A percentile compares a stretch with the other conserved stretches of the same genome.
Conservation (phyloP, 257 asterid species). For the Henckelia pumila region DNA sequence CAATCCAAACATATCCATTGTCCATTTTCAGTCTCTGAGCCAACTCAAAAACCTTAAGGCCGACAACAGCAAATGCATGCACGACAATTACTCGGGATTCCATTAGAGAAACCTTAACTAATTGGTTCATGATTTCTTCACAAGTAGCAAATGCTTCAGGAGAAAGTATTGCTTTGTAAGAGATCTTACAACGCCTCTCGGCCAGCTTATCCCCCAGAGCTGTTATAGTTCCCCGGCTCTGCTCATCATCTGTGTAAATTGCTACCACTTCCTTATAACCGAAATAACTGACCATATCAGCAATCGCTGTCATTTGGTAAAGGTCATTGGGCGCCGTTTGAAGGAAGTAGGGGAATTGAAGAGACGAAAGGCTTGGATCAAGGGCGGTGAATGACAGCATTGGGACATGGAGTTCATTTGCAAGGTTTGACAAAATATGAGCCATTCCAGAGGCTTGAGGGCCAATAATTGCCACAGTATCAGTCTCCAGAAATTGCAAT, state of each 20-base stretch:
- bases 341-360: slow-evolving; percentile 32
- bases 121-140: slow-evolving; percentile 20
- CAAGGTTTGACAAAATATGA: slow-evolving; percentile 29
- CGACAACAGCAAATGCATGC: slow-evolving; percentile 8
- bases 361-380: slow-evolving; percentile 30
- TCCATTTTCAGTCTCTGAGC: slow-evolving; percentile 24
- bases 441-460: slow-evolving; percentile 33
- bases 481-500: slow-evolving; percentile 30
- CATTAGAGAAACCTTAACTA: slow-evolving; percentile 22
- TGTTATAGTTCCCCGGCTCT: slow-evolving; percentile 21
- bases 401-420: slow-evolving; percentile 38
- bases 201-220: slow-evolving; percentile 27
- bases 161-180: slow-evolving; percentile 32
- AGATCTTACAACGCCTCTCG: slow-evolving; percentile 22
- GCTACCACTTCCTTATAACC: slow-evolving; percentile 20
- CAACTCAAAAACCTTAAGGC: slow-evolving; percentile 21
- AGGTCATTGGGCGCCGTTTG: slow-evolving; percentile 31
- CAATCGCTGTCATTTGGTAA: slow-evolving; percentile 27
- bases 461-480: slow-evolving; percentile 30
- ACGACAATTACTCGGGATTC: slow-evolving; percentile 27
- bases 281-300: slow-evolving; percentile 21
- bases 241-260: slow-evolving; percentile 26
- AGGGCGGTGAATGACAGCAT: slow-evolving; percentile 29
- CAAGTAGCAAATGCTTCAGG: slow-evolving; percentile 23
- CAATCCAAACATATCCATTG: slow-evolving; percentile 30